Conservation (phyloP, 306 rosid species). For the Malus sylvestris region DNA sequence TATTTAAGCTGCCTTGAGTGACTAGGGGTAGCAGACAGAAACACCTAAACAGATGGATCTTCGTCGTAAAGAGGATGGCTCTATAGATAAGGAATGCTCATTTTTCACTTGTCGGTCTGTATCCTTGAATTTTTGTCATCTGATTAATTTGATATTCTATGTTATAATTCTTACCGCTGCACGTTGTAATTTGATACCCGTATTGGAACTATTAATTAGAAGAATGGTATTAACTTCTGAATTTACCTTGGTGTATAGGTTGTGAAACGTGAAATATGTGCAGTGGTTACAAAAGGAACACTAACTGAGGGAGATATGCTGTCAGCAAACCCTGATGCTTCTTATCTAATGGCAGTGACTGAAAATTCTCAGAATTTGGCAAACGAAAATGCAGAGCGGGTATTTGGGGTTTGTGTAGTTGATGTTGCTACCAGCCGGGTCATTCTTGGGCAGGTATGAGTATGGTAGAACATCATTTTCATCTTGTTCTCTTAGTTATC, state of each 20-base stretch:
- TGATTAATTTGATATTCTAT: neutral
- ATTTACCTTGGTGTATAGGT: conserved; percentile 42
- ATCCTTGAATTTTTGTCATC: neutral
- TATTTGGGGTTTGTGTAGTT: conserved; percentile 75
- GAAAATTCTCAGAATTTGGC: conserved; percentile 40
- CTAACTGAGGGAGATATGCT: conserved; percentile 81
- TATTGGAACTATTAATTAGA: neutral
- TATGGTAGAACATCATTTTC: neutral
- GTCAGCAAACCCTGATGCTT: conserved; percentile 76
- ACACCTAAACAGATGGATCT: conserved; percentile 91
- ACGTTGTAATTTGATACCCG: conserved; percentile 1
- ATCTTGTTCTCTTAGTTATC: neutral
- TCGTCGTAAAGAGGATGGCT: conserved; percentile 84
- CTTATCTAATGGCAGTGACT: conserved; percentile 72
- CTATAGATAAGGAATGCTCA: conserved; percentile 69
- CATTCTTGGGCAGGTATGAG: conserved; percentile 86
- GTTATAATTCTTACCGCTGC: neutral
- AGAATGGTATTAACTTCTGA: neutral
- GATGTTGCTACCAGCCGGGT: conserved; percentile 80
- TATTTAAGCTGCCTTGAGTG: conserved; percentile 16
- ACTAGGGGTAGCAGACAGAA: conserved; percentile 96
- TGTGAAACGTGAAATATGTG: conserved; percentile 65
- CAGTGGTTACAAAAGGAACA: conserved; percentile 87
- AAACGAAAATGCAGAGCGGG: conserved; percentile 36
- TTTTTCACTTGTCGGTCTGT: neutral